A percentile compares a stretch with the other conserved stretches of the same genome.
Conservation (phyloP, 495 filamentous ascomycete genomes). For the Lasiosphaeria ovina region DNA sequence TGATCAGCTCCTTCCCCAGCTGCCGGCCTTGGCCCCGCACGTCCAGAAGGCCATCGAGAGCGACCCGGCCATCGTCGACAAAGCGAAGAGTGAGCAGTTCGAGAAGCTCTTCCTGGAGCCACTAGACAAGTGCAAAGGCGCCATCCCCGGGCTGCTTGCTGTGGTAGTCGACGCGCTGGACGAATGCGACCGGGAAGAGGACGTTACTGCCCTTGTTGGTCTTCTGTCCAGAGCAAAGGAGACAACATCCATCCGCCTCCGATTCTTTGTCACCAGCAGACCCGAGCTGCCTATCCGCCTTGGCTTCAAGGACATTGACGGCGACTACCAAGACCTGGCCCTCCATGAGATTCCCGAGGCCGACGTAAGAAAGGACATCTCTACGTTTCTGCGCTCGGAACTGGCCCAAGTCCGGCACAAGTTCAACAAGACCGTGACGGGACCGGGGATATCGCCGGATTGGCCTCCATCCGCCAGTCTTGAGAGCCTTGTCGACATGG, state of each 20-base stretch:
- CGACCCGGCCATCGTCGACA: conserved; percentile 36
- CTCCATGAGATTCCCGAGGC: conserved; percentile 32
- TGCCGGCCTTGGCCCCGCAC: conserved; percentile 26
- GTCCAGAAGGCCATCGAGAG: conserved; percentile 39
- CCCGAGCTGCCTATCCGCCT: conserved; percentile 45
- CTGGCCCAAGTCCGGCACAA: conserved; percentile 22
- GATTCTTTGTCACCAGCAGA: conserved; percentile 38
- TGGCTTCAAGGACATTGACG: conserved; percentile 28
- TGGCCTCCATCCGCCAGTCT: conserved; percentile 43
- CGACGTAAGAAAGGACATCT: conserved; percentile 37
- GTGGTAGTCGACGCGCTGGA: conserved; percentile 56
- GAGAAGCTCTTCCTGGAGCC: conserved; percentile 48
- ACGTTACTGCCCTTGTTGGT: conserved; percentile 38
- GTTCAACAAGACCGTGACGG: conserved; percentile 26
- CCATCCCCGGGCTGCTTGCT: conserved; percentile 15
- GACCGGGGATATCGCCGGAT: conserved; percentile 12
- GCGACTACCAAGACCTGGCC: conserved; percentile 27
- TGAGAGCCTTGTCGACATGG: conserved; percentile 32
- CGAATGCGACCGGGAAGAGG: conserved; percentile 45
- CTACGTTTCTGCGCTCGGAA: conserved; percentile 28
- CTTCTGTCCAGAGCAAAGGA: conserved; percentile 29
- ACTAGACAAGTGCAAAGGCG: conserved; percentile 17
- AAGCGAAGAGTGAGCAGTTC: conserved; percentile 47
- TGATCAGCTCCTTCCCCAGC: conserved; percentile 35
- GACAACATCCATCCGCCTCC: conserved; percentile 9